Conservation (phyloP, 202 grass and related monocot species). For the Miscanthus sacchariflorus region DNA sequence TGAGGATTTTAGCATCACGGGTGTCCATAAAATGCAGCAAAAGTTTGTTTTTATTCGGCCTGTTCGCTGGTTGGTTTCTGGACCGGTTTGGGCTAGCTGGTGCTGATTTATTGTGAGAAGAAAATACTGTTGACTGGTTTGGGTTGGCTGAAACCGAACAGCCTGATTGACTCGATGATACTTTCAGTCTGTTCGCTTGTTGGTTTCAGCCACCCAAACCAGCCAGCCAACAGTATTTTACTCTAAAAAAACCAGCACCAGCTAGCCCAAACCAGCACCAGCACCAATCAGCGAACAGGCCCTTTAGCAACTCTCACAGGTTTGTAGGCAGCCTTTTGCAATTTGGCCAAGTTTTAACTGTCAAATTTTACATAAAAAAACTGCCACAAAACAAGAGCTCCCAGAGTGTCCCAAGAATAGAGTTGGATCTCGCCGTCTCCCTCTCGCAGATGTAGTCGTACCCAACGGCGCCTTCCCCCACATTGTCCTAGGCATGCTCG, state of each 20-base stretch:
- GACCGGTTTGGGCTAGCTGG: no score
- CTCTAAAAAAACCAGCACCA: no score
- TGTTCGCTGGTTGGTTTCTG: no score
- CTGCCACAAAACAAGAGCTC: background rate
- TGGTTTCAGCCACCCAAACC: no score
- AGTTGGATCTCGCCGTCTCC: conserved; percentile 55
- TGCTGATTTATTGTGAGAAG: no score
- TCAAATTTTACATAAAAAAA: background rate
- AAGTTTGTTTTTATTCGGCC: background rate
- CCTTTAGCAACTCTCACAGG: background rate
- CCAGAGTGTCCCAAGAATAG: conserved; percentile 34
- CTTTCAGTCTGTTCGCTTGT: no score
- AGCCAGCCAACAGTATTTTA: no score
- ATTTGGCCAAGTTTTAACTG: background rate
- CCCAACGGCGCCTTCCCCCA: background rate
- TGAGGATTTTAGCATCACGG: background rate
- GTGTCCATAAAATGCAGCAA: background rate
- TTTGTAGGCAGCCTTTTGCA: background rate
- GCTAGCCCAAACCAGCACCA: no score
- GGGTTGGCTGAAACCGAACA: no score
- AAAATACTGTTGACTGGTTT: no score
- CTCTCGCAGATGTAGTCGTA: conserved; percentile 8
- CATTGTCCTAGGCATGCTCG: conserved; percentile 49
- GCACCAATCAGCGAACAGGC: no score
- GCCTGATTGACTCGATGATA: no score